A percentile compares a stretch with the other conserved stretches of the same genome.
Conservation (phyloP, 768 basidiomycete genomes). For the Amanita rubescens region DNA sequence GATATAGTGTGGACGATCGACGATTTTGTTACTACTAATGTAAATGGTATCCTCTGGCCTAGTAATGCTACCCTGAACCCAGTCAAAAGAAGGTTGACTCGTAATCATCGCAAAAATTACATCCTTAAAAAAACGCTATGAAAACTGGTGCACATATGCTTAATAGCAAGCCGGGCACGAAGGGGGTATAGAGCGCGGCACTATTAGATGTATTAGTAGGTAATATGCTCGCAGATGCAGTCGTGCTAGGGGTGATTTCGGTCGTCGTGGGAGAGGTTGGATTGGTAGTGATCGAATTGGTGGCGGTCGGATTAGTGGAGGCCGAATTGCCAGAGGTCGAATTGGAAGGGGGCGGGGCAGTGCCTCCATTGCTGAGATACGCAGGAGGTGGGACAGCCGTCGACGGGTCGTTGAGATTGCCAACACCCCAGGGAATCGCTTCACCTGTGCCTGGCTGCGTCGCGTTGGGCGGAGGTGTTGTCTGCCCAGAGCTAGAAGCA, state of each 20-base stretch:
- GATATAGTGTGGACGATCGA: too few species aligned
- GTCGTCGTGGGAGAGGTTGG: too few species aligned
- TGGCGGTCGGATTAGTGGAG: background rate
- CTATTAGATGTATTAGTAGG: background rate
- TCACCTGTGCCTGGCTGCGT: constrained; percentile 47
- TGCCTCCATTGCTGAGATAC: constrained; percentile 14
- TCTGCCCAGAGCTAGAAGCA: constrained; percentile 38
- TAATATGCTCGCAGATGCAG: background rate
- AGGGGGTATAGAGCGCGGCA: background rate
- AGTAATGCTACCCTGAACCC: too few species aligned
- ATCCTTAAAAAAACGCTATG: background rate
- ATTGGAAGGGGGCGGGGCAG: constrained; percentile 3
- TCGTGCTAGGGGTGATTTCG: background rate
- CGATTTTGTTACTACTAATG: too few species aligned
- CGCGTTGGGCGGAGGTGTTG: constrained; percentile 41
- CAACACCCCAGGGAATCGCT: constrained; percentile 61
- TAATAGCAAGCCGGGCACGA: background rate
- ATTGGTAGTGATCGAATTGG: too few species aligned
- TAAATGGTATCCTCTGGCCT: too few species aligned
- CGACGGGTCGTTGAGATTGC: constrained; percentile 42
- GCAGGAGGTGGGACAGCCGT: constrained; percentile 31
- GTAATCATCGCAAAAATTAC: background rate
- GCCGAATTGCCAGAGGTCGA: constrained; percentile 5
- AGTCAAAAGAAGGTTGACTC: too few species aligned
- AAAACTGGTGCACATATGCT: background rate